Percentiles rank a stretch among this genome's conserved stretches.
Conservation (phyloP, 805 yeast species). For the Saccharomycopsis fibuligera region DNA sequence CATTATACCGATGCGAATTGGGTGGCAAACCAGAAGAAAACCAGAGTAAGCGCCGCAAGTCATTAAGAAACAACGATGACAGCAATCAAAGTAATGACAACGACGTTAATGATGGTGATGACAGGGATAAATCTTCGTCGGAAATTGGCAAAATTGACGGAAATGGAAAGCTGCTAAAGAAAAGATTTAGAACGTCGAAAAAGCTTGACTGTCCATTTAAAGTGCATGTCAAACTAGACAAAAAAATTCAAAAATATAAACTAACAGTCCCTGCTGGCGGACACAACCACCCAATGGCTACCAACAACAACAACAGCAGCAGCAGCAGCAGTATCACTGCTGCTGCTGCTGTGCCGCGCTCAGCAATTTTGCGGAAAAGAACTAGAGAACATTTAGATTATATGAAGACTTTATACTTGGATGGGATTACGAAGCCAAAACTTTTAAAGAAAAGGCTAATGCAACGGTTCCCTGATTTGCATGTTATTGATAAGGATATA, state of each 20-base stretch:
- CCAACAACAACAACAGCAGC: constrained; percentile 13
- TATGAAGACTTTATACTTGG: constrained; percentile 10
- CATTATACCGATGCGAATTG: constrained; percentile 20
- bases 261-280: constrained; percentile 15
- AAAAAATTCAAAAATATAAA: constrained; percentile 8
- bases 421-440: constrained; percentile 17
- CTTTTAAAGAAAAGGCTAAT: constrained; percentile 12
- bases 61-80: constrained; percentile 2
- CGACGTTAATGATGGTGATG: too few species aligned
- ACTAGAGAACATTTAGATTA: constrained; percentile 17
- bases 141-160: constrained; percentile 1
- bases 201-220: constrained; percentile 19
- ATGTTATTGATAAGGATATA: constrained; percentile 21
- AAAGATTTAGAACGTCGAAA: constrained; percentile 14
- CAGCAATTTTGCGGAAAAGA: constrained; percentile 20
- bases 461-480: constrained; percentile 18
- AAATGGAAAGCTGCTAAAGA: not conserved
- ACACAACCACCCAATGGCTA: constrained; percentile 17
- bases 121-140: too few species aligned
- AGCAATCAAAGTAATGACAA: too few species aligned
- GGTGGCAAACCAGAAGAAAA: constrained; percentile 21
- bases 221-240: constrained; percentile 19
- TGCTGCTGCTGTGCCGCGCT: too few species aligned
- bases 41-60: constrained; percentile 12
- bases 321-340: too few species aligned